Evolutionary conservation across 805 yeast genomes (phyloP).

Genomic region (Crinitomyces ghanaensis): DNA sequence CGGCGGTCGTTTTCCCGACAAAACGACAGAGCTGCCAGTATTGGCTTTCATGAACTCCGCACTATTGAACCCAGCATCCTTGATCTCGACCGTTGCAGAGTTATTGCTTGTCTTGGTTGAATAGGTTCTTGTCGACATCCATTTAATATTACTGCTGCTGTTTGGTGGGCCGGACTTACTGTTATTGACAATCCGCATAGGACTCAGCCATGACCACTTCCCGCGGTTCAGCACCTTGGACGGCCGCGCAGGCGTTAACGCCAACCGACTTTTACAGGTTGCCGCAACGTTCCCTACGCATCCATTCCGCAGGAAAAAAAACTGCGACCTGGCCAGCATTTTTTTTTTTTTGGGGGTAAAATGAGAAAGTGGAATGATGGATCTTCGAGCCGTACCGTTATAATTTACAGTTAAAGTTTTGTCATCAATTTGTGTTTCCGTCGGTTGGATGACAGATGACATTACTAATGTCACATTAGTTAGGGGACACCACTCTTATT

Average conservation of each 20-base stretch:
- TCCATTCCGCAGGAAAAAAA: slow-evolving; percentile 45
- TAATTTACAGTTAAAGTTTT: too few relatives aligned
- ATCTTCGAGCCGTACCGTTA: too few relatives aligned
- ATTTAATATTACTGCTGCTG: not conserved
- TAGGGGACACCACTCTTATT: too few relatives aligned
- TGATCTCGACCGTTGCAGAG: not conserved
- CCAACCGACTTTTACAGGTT: slow-evolving; percentile 15
- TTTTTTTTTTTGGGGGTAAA: too few relatives aligned
- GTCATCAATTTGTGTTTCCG: too few relatives aligned
- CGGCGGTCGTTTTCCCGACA: slow-evolving; percentile 17
- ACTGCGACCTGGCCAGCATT: slow-evolving; percentile 39
- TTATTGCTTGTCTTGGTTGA: slow-evolving; percentile 1
- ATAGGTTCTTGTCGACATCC: slow-evolving; percentile 1
- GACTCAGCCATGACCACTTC: slow-evolving; percentile 1
- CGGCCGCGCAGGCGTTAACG: slow-evolving; percentile 4
- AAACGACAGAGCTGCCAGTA: not conserved
- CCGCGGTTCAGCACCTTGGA: slow-evolving; percentile 2
- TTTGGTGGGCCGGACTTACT: not conserved
- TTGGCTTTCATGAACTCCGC: slow-evolving; percentile 1
- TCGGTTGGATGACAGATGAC: too few relatives aligned
- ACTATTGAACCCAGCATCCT: not conserved
- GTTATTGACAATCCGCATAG: too few relatives aligned
- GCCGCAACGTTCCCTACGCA: slow-evolving; percentile 13
- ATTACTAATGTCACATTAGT: too few relatives aligned
- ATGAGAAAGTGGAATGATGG: too few relatives aligned